These are phyloP conservation scores for Trichophyton mentagrophytes DNA, from an alignment of 2,329 filamentous ascomycete genomes.

Conservation along the genomic window DNA sequence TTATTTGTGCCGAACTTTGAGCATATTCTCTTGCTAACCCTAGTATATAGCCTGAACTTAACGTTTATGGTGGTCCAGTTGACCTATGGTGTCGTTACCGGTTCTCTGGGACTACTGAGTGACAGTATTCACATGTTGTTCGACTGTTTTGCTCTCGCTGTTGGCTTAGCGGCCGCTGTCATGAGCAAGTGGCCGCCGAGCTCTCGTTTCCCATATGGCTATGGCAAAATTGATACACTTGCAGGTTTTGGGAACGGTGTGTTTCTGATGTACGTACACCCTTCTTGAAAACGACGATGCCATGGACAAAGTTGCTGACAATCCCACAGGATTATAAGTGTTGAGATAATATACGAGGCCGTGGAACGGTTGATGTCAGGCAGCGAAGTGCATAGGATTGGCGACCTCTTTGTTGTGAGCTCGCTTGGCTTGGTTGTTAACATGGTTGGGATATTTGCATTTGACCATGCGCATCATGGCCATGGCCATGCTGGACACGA, in stretches of 20 bases:
- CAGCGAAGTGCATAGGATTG: conserved; percentile 67
- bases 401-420: conserved; percentile 81
- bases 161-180: conserved; percentile 81
- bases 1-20: no score
- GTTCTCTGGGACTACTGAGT: conserved; percentile 85
- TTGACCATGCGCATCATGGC: conserved; percentile 53
- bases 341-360: conserved; percentile 93
- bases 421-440: conserved; percentile 78
- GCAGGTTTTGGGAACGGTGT: conserved; percentile 95
- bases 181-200: conserved; percentile 95
- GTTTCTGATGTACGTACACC: conserved; percentile 60
- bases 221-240: conserved; percentile 91
- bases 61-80: conserved; percentile 89
- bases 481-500: conserved; percentile 28
- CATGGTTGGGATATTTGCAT: conserved; percentile 78
- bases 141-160: conserved; percentile 81
- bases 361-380: conserved; percentile 77
- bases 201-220: conserved; percentile 80
- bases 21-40: not conserved
- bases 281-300: not conserved
- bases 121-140: conserved; percentile 99
- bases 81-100: conserved; percentile 84
- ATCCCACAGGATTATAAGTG: conserved; percentile 62
- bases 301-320: not conserved
- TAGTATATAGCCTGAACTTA: conserved; percentile 62